Evolutionary conservation across 345 rosid genomes (phyloP).

Genomic region (Syzygium aqueum): DNA sequence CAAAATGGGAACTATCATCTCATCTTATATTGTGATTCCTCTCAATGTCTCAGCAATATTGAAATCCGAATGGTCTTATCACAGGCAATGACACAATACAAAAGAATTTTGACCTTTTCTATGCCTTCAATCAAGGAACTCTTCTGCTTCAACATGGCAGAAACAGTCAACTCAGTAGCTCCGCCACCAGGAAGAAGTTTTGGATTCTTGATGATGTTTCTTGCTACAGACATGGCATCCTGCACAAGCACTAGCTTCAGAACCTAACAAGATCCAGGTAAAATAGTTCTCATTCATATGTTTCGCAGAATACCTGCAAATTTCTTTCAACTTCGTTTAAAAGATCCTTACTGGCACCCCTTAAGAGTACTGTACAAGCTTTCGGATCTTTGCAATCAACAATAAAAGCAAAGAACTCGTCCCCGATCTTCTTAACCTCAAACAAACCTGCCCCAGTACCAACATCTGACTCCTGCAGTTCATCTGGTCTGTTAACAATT

Average conservation of each 20-base stretch:
- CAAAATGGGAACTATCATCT: not conserved
- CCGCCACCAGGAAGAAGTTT: constrained; percentile 96
- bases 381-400: constrained; percentile 94
- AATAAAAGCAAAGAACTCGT: constrained; percentile 83
- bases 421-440: constrained; percentile 94
- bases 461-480: constrained; percentile 91
- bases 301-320: constrained; percentile 50
- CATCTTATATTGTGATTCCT: not conserved
- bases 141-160: constrained; percentile 87
- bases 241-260: constrained; percentile 16
- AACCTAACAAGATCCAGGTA: not conserved
- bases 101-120: constrained; percentile 51
- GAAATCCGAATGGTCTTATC: not conserved
- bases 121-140: constrained; percentile 88
- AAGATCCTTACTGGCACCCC: constrained; percentile 99
- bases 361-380: constrained; percentile 84
- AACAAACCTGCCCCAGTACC: constrained; percentile 94
- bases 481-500: constrained; percentile 90
- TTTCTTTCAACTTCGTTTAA: constrained; percentile 95
- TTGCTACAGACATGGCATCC: constrained; percentile 98
- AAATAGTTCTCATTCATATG: not conserved
- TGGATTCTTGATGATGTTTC: constrained; percentile 94
- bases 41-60: not conserved
- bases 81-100: not conserved
- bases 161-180: constrained; percentile 85